A percentile compares a stretch with the other conserved stretches of the same genome.
Evolutionary conservation across 306 rosid species (phyloP).

Genomic region (Vigna nakashimae): DNA sequence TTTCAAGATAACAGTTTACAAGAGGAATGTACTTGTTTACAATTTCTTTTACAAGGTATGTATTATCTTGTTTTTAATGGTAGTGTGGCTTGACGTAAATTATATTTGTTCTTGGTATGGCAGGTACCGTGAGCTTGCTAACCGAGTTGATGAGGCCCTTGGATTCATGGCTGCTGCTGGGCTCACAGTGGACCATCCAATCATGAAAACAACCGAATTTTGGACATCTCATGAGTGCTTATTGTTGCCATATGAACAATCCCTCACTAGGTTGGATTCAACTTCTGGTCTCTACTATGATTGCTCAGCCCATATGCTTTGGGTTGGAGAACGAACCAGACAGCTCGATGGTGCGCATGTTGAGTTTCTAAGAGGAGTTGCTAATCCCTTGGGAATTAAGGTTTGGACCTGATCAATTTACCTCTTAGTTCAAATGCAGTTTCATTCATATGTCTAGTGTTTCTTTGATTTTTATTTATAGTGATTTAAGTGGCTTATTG

Average conservation of each 20-base stretch:
- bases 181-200: constrained; percentile 93
- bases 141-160: constrained; percentile 98
- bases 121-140: constrained; percentile 95
- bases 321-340: constrained; percentile 97
- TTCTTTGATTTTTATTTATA: constrained; percentile 5
- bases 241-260: constrained; percentile 94
- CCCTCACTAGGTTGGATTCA: constrained; percentile 95
- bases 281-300: constrained; percentile 94
- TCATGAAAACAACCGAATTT: constrained; percentile 94
- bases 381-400: constrained; percentile 97
- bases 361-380: constrained; percentile 93
- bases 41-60: not conserved
- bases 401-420: constrained; percentile 51
- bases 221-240: constrained; percentile 99
- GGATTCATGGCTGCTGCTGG: constrained; percentile 99
- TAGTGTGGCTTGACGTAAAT: constrained; percentile 11
- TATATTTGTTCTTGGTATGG: constrained; percentile 41
- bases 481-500: not conserved
- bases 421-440: constrained; percentile 18
- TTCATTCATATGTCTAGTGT: not conserved
- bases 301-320: constrained; percentile 96
- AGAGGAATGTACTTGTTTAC: not conserved
- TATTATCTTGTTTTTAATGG: constrained; percentile 14
- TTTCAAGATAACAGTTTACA: not conserved
- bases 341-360: constrained; percentile 98